Base-by-base conservation (phyloP, 176 grass and related monocot species). In the Thalia dealbata region DNA sequence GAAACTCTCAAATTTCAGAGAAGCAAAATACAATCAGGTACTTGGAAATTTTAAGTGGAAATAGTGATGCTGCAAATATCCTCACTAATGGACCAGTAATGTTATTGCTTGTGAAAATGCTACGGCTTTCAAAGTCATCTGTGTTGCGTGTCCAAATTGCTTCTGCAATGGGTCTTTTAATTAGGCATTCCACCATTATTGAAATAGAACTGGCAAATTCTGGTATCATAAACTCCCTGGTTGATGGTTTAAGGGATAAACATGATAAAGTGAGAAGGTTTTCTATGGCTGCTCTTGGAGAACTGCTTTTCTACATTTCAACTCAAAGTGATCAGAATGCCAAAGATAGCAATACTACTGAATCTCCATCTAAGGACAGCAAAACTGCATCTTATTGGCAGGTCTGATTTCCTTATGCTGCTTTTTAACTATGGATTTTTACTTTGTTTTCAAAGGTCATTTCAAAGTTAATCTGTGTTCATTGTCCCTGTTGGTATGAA, bases 11-110 rank as follows among this genome's bases (percentile, higher is more conserved):
- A 69, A 87, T 97, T 76, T 92, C 87, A 73, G 87, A 91, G 70
- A 97, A 97, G 68, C 90, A 97, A 73, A 97, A 97, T 91, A 73
- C 86, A 52, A 74, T 97, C 55, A 92, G 74, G 77, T 97, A 97
- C 74, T 81, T 97, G 69, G 95, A 97, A 77, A 82, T 88, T 79
- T 82, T 97, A 81, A 92, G 90, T 68, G 80, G 81, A 74, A 93
- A 88, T 77, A 86, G 84, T 63, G 90, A 97, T 80, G 87, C 90
- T 27, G 89, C 95, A 14, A 97, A 97, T 78, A 77, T 86, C 77
- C 80, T 97, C 73, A 93, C 83, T 59, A 93, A 88, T 82, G 95
- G 95, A 10, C 90, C 84, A 61, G 70, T 97, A 18, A 92, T 97
- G 90, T 76, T 82, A 54, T 65, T 88, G 11, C 89, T 97, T 69